These are phyloP conservation scores for Westerdykella aurantiaca DNA, from an alignment of 2,329 filamentous ascomycete species.

Conservation along the genomic window DNA sequence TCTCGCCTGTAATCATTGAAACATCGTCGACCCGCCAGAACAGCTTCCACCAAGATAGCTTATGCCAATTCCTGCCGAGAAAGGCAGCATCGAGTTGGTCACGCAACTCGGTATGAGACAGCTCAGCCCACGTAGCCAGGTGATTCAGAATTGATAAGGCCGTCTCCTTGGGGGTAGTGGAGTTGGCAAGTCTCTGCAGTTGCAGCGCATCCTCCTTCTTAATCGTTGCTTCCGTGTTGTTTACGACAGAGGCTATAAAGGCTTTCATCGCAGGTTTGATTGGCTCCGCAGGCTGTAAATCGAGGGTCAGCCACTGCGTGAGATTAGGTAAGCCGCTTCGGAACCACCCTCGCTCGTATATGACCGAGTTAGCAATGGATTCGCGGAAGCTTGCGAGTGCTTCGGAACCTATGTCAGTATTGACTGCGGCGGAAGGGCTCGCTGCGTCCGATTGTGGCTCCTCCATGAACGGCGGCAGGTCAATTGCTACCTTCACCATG, in stretches of 20 bases:
- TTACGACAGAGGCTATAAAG: constrained; percentile 63
- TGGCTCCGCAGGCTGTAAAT: constrained; percentile 30
- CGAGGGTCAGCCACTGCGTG: constrained; percentile 55
- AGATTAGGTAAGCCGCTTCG: constrained; percentile 63
- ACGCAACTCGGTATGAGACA: constrained; percentile 76
- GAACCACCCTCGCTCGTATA: constrained; percentile 70
- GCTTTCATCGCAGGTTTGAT: constrained; percentile 62
- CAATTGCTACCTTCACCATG: constrained; percentile 53
- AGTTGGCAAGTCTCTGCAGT: constrained; percentile 27
- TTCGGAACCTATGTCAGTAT: constrained; percentile 56
- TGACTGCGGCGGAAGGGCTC: constrained; percentile 45
- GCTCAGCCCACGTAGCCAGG: constrained; percentile 69
- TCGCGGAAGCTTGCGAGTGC: constrained; percentile 64
- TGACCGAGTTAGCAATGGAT: constrained; percentile 61
- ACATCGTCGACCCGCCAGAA: constrained; percentile 95
- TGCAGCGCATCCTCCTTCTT: constrained; percentile 44
- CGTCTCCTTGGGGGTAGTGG: constrained; percentile 40
- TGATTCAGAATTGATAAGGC: constrained; percentile 51
- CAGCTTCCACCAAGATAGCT: constrained; percentile 87
- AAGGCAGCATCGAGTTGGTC: constrained; percentile 74
- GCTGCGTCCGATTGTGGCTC: constrained; percentile 24
- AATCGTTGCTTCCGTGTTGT: constrained; percentile 49
- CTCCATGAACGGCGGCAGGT: constrained; percentile 45
- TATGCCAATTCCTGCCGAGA: constrained; percentile 67
- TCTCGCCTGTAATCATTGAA: constrained; percentile 71